Conservation (phyloP, 2,329 filamentous ascomycete genomes). For the Cladophialophora yegresii region DNA sequence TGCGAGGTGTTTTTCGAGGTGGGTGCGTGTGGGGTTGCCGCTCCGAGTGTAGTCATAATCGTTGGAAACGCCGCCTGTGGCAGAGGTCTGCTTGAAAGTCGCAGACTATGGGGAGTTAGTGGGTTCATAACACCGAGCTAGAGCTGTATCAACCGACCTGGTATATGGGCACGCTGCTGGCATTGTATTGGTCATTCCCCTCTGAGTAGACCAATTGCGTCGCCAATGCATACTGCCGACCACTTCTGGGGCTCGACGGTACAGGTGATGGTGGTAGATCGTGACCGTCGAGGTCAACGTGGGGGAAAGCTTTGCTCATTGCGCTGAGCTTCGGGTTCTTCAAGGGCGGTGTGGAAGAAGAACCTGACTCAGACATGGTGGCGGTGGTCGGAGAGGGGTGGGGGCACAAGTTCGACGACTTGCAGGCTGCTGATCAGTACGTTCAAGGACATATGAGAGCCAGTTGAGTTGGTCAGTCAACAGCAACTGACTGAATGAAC, state of each 20-base stretch:
- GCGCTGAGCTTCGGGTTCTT: slow-evolving; percentile 39
- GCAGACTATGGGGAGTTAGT: slow-evolving; percentile 63
- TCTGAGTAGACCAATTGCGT: slow-evolving; percentile 98
- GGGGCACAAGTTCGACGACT: slow-evolving; percentile 37
- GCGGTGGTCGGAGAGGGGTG: slow-evolving; percentile 26
- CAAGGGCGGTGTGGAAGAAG: slow-evolving; percentile 37
- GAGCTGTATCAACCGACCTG: slow-evolving; percentile 56
- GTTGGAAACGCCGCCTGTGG: slow-evolving; percentile 63
- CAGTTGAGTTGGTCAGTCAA: neutral
- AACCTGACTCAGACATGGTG: slow-evolving; percentile 37
- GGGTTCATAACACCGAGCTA: neutral
- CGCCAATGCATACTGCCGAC: slow-evolving; percentile 86
- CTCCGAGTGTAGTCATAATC: slow-evolving; percentile 99
- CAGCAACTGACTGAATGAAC: neutral
- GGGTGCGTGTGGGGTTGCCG: slow-evolving; percentile 92
- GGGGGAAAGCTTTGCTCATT: slow-evolving; percentile 56
- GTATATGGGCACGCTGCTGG: slow-evolving; percentile 95
- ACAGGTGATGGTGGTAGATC: slow-evolving; percentile 87
- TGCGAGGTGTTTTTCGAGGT: slow-evolving; percentile 92
- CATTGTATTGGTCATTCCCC: slow-evolving; percentile 92
- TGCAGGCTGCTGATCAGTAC: slow-evolving; percentile 36
- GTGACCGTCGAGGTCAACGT: slow-evolving; percentile 79
- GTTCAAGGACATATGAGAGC: slow-evolving; percentile 37
- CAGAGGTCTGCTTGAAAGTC: slow-evolving; percentile 89
- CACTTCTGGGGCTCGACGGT: slow-evolving; percentile 83